A percentile compares a stretch with the other conserved stretches of the same genome.
Evolutionary conservation across 1,284 basidiomycete species (phyloP).

Genomic region (Anthracocystis setariae): DNA sequence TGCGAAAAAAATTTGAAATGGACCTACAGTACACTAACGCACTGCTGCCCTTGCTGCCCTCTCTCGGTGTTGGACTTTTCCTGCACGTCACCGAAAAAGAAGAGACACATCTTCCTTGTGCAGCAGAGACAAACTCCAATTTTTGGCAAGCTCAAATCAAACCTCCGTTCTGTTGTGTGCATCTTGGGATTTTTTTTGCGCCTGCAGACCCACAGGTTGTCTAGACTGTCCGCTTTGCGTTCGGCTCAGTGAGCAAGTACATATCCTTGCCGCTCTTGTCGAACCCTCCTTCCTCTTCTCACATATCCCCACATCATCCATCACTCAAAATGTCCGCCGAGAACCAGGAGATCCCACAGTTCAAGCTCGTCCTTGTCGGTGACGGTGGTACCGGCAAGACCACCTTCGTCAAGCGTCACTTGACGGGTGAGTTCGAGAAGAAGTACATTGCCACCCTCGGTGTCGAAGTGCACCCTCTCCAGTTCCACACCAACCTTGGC

Average conservation of each 20-base stretch:
- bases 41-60: neutral
- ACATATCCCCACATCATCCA: slow-evolving; percentile 3
- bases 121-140: slow-evolving; percentile 2
- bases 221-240: neutral
- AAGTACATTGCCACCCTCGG: slow-evolving; percentile 99
- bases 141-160: slow-evolving; percentile 1
- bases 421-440: slow-evolving; percentile 99
- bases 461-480: slow-evolving; percentile 97
- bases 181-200: slow-evolving; percentile 2
- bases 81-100: slow-evolving; percentile 6
- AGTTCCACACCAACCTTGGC: slow-evolving; percentile 97
- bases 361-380: slow-evolving; percentile 99
- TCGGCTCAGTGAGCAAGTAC: slow-evolving; percentile 9
- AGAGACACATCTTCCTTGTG: neutral
- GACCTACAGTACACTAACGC: too few relatives aligned
- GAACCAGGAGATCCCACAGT: slow-evolving; percentile 77
- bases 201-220: neutral
- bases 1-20: slow-evolving; percentile 41
- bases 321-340: slow-evolving; percentile 38
- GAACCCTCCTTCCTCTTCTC: neutral
- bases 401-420: slow-evolving; percentile 79
- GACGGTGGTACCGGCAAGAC: slow-evolving; percentile 94
- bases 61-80: slow-evolving; percentile 19
- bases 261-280: slow-evolving; percentile 18
- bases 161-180: neutral